Evolutionary conservation across 2,329 filamentous ascomycete genomes (phyloP).

Genomic region (Stylonectria norvegica): DNA sequence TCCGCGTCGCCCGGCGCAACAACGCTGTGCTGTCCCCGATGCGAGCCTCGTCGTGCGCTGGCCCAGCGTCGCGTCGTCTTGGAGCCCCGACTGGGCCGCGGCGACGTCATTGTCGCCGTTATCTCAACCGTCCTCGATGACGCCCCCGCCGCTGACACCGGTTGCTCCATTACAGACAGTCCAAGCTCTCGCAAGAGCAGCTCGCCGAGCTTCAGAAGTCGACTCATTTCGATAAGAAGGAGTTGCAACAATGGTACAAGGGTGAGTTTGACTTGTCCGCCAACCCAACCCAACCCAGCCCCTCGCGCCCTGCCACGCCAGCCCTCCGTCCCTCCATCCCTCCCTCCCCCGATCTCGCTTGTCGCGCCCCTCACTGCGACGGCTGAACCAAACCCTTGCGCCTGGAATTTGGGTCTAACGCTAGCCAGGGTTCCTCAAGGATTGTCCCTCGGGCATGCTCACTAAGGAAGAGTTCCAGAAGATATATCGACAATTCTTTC

Average conservation of each 20-base stretch:
- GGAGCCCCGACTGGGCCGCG: constrained; percentile 16
- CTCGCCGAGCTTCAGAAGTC: constrained; percentile 92
- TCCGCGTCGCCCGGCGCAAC: background rate
- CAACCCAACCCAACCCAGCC: constrained; percentile 3
- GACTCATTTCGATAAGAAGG: constrained; percentile 99
- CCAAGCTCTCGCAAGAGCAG: constrained; percentile 95
- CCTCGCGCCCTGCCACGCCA: constrained; percentile 2
- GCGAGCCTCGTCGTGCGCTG: constrained; percentile 16
- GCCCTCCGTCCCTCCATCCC: constrained; percentile 1
- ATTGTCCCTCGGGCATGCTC: constrained; percentile 94
- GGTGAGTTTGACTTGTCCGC: constrained; percentile 52
- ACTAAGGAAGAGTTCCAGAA: constrained; percentile 99
- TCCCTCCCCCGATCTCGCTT: constrained; percentile 2
- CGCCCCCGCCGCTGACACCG: constrained; percentile 20
- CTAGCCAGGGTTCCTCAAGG: constrained; percentile 83
- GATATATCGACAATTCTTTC: constrained; percentile 99
- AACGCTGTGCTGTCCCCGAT: background rate
- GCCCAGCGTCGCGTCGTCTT: constrained; percentile 21
- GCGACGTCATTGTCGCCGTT: constrained; percentile 25
- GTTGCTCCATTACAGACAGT: constrained; percentile 63
- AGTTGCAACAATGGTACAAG: constrained; percentile 99
- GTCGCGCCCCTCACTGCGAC: background rate
- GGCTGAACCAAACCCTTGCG: background rate
- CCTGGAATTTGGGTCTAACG: constrained; percentile 12
- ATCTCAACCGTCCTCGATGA: constrained; percentile 6